phyloP scores from a whole-genome alignment of 2,329 filamentous ascomycete genomes.

The Tolypocladium nubicola region DNA sequence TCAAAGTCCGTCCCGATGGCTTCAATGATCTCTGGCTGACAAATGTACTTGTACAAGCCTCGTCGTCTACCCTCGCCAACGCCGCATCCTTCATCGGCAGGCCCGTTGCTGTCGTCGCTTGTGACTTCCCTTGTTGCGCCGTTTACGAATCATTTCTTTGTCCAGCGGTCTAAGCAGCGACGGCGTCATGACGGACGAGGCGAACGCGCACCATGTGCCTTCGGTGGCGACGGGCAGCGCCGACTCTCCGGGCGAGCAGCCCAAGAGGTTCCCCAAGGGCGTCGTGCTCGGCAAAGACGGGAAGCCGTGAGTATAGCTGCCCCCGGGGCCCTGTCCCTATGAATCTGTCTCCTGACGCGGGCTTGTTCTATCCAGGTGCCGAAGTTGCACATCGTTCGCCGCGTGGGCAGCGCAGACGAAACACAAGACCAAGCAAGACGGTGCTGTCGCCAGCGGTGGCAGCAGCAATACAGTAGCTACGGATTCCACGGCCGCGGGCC shows the following conservation, averaged over 20 bases:
- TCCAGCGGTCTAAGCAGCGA: background rate
- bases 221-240: constrained; percentile 8
- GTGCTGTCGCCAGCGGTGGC: constrained; percentile 2
- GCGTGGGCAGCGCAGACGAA: constrained; percentile 16
- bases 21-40: background rate
- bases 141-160: background rate
- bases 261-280: constrained; percentile 56
- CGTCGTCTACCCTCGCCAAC: background rate
- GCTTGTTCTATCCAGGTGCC: constrained; percentile 15
- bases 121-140: background rate
- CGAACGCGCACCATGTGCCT: constrained; percentile 16
- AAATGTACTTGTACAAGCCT: background rate
- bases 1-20: background rate
- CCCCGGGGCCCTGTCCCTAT: background rate
- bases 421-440: constrained; percentile 13
- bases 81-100: background rate
- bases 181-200: constrained; percentile 25
- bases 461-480: constrained; percentile 11
- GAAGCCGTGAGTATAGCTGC: constrained; percentile 56
- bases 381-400: constrained; percentile 20
- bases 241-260: constrained; percentile 17
- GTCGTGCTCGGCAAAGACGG: constrained; percentile 70
- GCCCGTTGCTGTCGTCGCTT: background rate
- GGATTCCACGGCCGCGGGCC: constrained; percentile 22
- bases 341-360: background rate